Percentiles rank a stretch among this genome's conserved stretches.
These are phyloP conservation scores for Yamadazyma nakazawae DNA, from an alignment of 805 yeast species.

Conservation along the genomic window DNA sequence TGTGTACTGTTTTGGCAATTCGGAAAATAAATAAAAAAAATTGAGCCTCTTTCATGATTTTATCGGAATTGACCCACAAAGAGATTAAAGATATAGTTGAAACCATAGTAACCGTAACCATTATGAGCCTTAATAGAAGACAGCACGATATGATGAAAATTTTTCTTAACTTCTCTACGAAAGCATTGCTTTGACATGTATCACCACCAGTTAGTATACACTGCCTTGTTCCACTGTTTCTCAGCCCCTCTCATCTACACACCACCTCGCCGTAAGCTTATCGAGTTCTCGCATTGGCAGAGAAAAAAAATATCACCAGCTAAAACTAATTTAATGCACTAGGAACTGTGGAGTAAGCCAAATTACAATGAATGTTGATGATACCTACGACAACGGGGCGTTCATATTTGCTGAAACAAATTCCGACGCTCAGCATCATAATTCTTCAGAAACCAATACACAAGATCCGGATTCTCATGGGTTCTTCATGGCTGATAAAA, in stretches of 20 bases:
- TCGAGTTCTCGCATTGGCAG: neutral
- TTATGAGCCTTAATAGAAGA: too few relatives aligned
- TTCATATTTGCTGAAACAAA: conserved; percentile 1
- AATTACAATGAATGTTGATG: conserved; percentile 4
- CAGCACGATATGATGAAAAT: too few relatives aligned
- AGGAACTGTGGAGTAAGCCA: neutral
- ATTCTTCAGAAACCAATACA: neutral
- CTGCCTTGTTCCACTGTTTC: neutral
- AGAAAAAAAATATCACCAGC: neutral
- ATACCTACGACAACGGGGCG: conserved; percentile 1
- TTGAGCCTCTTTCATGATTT: too few relatives aligned
- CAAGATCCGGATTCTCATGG: neutral
- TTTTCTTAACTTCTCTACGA: too few relatives aligned
- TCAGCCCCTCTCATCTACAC: neutral
- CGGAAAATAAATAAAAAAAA: too few relatives aligned
- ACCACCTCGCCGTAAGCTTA: neutral
- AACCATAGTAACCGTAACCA: too few relatives aligned
- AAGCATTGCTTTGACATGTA: too few relatives aligned
- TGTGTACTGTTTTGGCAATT: neutral
- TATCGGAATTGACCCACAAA: too few relatives aligned
- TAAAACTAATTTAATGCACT: neutral
- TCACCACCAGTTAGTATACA: neutral
- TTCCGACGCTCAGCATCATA: neutral
- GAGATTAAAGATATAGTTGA: too few relatives aligned
- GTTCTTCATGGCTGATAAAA: neutral